Evolutionary conservation across 1,139 yeast species (phyloP).

Genomic region (Trichomonascaceae sp.): DNA sequence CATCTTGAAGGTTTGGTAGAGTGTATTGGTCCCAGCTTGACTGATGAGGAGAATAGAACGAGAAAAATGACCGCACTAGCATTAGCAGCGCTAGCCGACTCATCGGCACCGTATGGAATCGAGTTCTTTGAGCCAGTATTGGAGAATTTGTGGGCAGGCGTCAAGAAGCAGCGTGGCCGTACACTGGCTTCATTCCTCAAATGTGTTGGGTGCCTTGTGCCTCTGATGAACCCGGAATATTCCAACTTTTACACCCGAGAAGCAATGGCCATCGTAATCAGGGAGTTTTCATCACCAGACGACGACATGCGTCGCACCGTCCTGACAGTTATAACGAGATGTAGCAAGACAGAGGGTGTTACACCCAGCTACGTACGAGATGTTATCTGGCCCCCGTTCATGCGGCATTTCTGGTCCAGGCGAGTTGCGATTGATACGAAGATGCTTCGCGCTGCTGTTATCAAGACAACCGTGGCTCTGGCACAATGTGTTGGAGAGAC

Average conservation of each 20-base stretch:
- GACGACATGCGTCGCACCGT: constrained; percentile 80
- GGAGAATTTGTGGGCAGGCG: constrained; percentile 74
- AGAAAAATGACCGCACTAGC: constrained; percentile 62
- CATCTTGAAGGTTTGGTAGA: constrained; percentile 52
- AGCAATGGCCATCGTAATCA: constrained; percentile 47
- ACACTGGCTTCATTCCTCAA: constrained; percentile 63
- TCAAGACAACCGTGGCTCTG: constrained; percentile 58
- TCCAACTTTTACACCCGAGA: constrained; percentile 69
- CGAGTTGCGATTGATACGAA: constrained; percentile 37
- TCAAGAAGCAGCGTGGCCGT: constrained; percentile 65
- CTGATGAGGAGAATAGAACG: constrained; percentile 59
- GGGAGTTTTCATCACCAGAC: constrained; percentile 75
- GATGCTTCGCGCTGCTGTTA: constrained; percentile 46
- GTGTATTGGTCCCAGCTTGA: constrained; percentile 46
- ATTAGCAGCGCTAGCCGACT: constrained; percentile 65
- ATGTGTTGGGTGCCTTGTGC: constrained; percentile 70
- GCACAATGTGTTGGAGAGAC: constrained; percentile 58
- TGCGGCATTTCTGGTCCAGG: constrained; percentile 60
- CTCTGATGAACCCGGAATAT: constrained; percentile 77
- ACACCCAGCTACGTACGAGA: constrained; percentile 34
- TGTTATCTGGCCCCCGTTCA: constrained; percentile 49
- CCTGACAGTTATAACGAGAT: constrained; percentile 45
- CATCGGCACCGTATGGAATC: constrained; percentile 82
- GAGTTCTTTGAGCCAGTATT: constrained; percentile 66
- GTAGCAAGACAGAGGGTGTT: constrained; percentile 40